Percentiles rank a stretch among this genome's conserved stretches.
These are phyloP conservation scores for Chaetomiaceae sp. DNA, from an alignment of 2,329 filamentous ascomycete species.

Conservation along the genomic window DNA sequence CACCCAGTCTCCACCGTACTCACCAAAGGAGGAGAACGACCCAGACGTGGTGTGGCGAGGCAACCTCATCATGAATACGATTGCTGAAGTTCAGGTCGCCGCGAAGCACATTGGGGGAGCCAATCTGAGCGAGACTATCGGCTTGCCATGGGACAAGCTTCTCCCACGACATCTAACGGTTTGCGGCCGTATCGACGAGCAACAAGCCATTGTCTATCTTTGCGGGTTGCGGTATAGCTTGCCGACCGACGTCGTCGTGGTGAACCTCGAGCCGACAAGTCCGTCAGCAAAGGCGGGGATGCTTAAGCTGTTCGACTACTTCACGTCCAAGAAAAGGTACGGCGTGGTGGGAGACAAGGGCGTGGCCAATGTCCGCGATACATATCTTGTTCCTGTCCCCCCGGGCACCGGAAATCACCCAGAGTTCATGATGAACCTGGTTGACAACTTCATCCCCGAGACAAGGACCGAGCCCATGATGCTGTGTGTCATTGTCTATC, in stretches of 20 bases:
- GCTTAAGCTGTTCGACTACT: slow-evolving; percentile 79
- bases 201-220: slow-evolving; percentile 84
- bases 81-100: slow-evolving; percentile 70
- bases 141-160: slow-evolving; percentile 62
- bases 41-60: slow-evolving; percentile 76
- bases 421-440: slow-evolving; percentile 83
- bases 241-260: slow-evolving; percentile 77
- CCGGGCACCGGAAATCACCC: slow-evolving; percentile 67
- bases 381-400: slow-evolving; percentile 84
- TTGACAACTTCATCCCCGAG: slow-evolving; percentile 73
- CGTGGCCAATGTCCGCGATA: slow-evolving; percentile 73
- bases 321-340: slow-evolving; percentile 74
- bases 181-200: slow-evolving; percentile 73
- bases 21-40: slow-evolving; percentile 64
- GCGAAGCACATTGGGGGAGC: slow-evolving; percentile 82
- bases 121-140: slow-evolving; percentile 59
- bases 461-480: slow-evolving; percentile 70
- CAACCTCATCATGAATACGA: slow-evolving; percentile 67
- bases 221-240: slow-evolving; percentile 78
- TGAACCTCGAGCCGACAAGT: slow-evolving; percentile 63
- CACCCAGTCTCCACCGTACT: slow-evolving; percentile 76
- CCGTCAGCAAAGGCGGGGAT: slow-evolving; percentile 59
- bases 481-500: slow-evolving; percentile 79
- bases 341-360: slow-evolving; percentile 79
- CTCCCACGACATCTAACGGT: slow-evolving; percentile 67